Conservation (phyloP, 2,329 filamentous ascomycete species). For the Alternaria alternata region DNA sequence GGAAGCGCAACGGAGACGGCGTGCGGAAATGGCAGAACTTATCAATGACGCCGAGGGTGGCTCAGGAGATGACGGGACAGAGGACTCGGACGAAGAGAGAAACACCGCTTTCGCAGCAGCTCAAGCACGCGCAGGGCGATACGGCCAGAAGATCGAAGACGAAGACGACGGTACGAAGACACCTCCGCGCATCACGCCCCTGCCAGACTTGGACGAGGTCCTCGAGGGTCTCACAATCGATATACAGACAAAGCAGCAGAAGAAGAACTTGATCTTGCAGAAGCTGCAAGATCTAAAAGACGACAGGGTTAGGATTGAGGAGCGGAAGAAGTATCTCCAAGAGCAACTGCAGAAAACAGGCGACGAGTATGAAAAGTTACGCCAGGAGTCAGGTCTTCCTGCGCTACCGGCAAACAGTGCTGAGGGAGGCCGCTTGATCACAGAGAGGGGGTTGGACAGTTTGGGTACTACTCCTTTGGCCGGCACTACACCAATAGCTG, state of each 20-base stretch:
- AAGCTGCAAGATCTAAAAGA: conserved; percentile 71
- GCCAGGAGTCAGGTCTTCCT: conserved; percentile 57
- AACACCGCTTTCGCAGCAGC: conserved; percentile 86
- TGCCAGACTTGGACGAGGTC: conserved; percentile 76
- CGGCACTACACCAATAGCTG: conserved; percentile 44
- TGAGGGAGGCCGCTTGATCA: conserved; percentile 39
- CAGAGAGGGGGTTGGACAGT: conserved; percentile 48
- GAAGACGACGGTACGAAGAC: conserved; percentile 61
- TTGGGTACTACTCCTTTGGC: conserved; percentile 47
- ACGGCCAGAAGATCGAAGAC: conserved; percentile 63
- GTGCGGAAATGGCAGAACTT: conserved; percentile 81
- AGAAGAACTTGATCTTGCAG: conserved; percentile 65
- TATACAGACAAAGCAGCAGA: conserved; percentile 68
- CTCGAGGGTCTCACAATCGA: conserved; percentile 69
- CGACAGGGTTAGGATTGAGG: conserved; percentile 73
- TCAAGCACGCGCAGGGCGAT: conserved; percentile 87
- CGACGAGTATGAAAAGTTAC: conserved; percentile 70
- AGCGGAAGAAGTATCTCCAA: conserved; percentile 81
- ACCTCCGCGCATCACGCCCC: conserved; percentile 76
- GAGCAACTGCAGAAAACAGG: conserved; percentile 81
- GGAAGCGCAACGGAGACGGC: conserved; percentile 70
- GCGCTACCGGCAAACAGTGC: conserved; percentile 39
- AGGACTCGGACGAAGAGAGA: conserved; percentile 68
- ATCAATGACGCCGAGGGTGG: conserved; percentile 80
- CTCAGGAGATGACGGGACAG: conserved; percentile 73